phyloP scores from a whole-genome alignment of 2,329 filamentous ascomycete species.

The Fusarium sp. region DNA sequence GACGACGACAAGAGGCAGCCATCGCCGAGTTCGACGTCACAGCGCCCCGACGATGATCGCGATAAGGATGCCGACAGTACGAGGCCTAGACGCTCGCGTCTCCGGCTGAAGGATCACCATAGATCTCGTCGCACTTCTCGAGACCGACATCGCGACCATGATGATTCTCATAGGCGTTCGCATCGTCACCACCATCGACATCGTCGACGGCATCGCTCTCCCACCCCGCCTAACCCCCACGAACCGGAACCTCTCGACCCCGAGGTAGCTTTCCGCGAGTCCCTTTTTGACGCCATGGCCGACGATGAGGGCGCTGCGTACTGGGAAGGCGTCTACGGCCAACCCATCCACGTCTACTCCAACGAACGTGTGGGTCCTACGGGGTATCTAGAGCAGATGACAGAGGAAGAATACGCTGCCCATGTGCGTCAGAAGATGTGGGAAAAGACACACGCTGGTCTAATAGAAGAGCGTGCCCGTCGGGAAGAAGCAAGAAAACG shows the following conservation, averaged over 20 bases:
- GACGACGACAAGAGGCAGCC: slow-evolving; percentile 14
- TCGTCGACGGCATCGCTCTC: slow-evolving; percentile 54
- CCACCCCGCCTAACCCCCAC: slow-evolving; percentile 60
- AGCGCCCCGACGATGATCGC: slow-evolving; percentile 8
- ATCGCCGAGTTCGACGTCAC: slow-evolving; percentile 11
- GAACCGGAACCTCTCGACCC: slow-evolving; percentile 67
- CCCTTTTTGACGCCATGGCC: slow-evolving; percentile 94
- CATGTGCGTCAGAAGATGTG: slow-evolving; percentile 93
- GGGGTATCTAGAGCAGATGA: slow-evolving; percentile 83
- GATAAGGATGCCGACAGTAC: slow-evolving; percentile 38
- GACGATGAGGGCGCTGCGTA: slow-evolving; percentile 96
- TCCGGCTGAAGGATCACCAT: slow-evolving; percentile 49
- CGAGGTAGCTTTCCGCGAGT: slow-evolving; percentile 87
- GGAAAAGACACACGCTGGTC: slow-evolving; percentile 89
- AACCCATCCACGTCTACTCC: slow-evolving; percentile 87
- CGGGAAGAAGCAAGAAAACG: slow-evolving; percentile 65
- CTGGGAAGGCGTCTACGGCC: slow-evolving; percentile 97
- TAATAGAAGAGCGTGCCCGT: slow-evolving; percentile 79
- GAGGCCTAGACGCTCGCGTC: slow-evolving; percentile 46
- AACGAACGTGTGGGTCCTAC: slow-evolving; percentile 57
- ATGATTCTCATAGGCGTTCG: slow-evolving; percentile 34
- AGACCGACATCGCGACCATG: slow-evolving; percentile 37
- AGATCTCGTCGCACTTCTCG: slow-evolving; percentile 44
- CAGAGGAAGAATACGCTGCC: slow-evolving; percentile 89
- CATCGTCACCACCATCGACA: slow-evolving; percentile 47